Evolutionary conservation across 2,329 filamentous ascomycete genomes (phyloP), one percentile per base, ranked within the genome.

Genomic region (Pseudogymnoascus sp.): DNA sequence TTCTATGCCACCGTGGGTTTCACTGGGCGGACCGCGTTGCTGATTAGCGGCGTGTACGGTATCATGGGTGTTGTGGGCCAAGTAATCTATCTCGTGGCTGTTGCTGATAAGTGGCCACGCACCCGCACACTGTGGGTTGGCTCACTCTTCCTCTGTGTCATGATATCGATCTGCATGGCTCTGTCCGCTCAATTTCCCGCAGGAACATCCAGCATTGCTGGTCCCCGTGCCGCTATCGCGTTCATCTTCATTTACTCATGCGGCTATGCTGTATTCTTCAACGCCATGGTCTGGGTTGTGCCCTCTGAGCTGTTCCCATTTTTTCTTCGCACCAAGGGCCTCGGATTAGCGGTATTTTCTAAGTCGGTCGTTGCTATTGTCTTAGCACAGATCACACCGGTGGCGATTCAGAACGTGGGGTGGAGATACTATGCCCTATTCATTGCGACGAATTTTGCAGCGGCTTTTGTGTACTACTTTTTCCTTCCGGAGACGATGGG

Each of bases 401-500:
- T 72, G 9, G 75, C 75, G 1, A 66, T 77, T 23, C 68, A 71
- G 4, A 66, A 68, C 35, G 72, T 77, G 7, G 66, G 71, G 4
- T 77, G 75, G 75, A 74, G 70, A 60, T 77, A 75, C 63, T 77
- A 77, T 63, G 69, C 72, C 2, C 67, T 77, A 1, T 74, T 77
- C 64, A 76, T 77, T 60, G 69, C 68, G 6, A 69, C 63, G 0
- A 70, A 72, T 33, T 42, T 72, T 11, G 65, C 60, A 0, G 68
- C 70, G 0, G 75, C 74, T 0, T 64, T 73, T 4, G 65, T 76
- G 5, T 75, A 75, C 28, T 76, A 71, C 42, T 69, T 76, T 67
- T 80, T 83, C 69, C 76, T 89, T 65, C 84, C 85, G 64, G 86
- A 88, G 75, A 89, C 86, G 59, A 87, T 88, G 74, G 85, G 84